Percentiles rank a stretch among this genome's conserved stretches.
These are phyloP conservation scores for Suillus fuscotomentosus DNA, from an alignment of 768 basidiomycete species.

Conservation along the genomic window DNA sequence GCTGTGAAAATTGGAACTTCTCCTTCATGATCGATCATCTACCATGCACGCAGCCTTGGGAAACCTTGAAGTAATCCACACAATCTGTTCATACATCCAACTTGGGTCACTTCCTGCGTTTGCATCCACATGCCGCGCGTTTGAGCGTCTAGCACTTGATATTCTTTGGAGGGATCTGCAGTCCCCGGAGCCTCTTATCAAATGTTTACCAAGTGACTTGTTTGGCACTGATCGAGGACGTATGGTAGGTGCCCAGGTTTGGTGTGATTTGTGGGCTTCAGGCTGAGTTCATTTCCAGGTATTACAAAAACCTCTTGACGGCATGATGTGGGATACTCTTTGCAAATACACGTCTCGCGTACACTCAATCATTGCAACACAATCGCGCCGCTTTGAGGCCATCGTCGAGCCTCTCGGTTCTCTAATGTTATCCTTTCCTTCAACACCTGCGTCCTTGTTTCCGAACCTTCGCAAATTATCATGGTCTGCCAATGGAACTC, in stretches of 20 bases:
- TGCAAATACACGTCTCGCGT: too few relatives aligned
- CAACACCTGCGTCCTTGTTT: slow-evolving; percentile 17
- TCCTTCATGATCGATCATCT: neutral
- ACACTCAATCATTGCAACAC: neutral
- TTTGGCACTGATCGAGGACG: neutral
- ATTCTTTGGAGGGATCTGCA: slow-evolving; percentile 24
- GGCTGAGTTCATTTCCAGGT: neutral
- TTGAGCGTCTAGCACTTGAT: slow-evolving; percentile 22
- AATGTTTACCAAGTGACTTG: neutral
- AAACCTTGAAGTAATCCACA: neutral
- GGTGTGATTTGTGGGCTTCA: neutral
- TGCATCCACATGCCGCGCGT: slow-evolving; percentile 22
- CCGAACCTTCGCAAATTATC: slow-evolving; percentile 19
- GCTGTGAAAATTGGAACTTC: neutral
- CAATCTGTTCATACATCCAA: neutral
- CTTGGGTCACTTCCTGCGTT: slow-evolving; percentile 17
- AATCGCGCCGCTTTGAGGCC: too few relatives aligned
- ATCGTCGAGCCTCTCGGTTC: neutral
- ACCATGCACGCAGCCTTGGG: neutral
- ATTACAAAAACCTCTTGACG: too few relatives aligned
- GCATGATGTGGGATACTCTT: too few relatives aligned
- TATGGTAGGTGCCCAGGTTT: neutral
- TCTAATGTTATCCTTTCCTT: slow-evolving; percentile 15
- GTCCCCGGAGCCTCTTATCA: slow-evolving; percentile 19
- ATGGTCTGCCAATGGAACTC: slow-evolving; percentile 23